phyloP scores from a whole-genome alignment of 139 green algal species.

The Picochlorum costavermella region DNA sequence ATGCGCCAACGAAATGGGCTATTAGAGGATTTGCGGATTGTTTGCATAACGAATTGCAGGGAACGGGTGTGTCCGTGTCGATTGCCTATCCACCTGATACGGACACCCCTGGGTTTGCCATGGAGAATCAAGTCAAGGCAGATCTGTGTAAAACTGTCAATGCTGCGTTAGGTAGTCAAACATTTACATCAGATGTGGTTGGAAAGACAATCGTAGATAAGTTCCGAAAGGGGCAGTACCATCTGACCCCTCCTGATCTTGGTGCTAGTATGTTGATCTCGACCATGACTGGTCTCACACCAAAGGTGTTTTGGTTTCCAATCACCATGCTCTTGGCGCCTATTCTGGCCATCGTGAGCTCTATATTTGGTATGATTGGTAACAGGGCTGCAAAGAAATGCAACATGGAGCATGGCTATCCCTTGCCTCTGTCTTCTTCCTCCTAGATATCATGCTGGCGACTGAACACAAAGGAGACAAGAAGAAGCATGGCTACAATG shows the following conservation, averaged over 20 bases:
- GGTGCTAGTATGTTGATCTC: constrained; percentile 37
- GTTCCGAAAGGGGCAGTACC: constrained; percentile 40
- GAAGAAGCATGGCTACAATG: background rate
- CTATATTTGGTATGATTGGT: constrained; percentile 8
- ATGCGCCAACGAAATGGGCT: constrained; percentile 74
- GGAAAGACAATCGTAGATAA: constrained; percentile 34
- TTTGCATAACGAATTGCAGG: constrained; percentile 68
- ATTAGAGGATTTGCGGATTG: constrained; percentile 71
- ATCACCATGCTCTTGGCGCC: constrained; percentile 14
- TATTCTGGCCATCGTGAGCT: constrained; percentile 7
- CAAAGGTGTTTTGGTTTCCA: constrained; percentile 9
- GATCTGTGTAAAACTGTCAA: constrained; percentile 41
- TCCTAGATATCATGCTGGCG: too few species aligned
- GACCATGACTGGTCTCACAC: constrained; percentile 25
- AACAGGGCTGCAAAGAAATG: constrained; percentile 13
- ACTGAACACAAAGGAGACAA: background rate
- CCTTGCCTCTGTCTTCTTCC: background rate
- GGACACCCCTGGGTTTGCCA: constrained; percentile 61
- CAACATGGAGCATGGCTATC: constrained; percentile 12
- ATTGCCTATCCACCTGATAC: constrained; percentile 77
- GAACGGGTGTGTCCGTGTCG: constrained; percentile 52
- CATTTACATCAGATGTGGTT: constrained; percentile 50
- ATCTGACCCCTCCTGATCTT: constrained; percentile 48
- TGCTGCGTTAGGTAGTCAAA: constrained; percentile 22
- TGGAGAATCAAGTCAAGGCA: constrained; percentile 63